Base-by-base conservation (phyloP, 139 green algal species). In the Zygnema cylindricum region DNA sequence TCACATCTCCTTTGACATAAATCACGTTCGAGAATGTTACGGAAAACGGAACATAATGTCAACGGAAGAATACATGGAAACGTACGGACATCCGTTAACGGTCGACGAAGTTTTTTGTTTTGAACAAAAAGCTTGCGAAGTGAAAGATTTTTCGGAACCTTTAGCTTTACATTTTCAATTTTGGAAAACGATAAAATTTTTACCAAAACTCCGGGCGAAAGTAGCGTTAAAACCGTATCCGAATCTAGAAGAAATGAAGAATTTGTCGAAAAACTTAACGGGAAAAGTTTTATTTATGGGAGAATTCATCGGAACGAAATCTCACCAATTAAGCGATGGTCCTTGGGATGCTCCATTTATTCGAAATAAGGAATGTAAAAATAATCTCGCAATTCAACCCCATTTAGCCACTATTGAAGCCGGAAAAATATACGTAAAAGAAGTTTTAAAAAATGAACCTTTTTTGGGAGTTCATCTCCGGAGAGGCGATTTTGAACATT, bases 401-500 rank as follows among this genome's bases (percentile, higher is more conserved):
- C 76, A 83, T 33, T 33, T 30, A 55, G 76, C 76, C 33, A 69
- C 71, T 33, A 33, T 83, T 33, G 76, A 83, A 69, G 32, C 76
- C 33, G 76, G 41, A 3, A 35, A 35, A n/a, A 32, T 49, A 3
- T 83, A 71, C 71, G 76, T 83, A 41, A 22, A 49, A 55, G 32
- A 83, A 75, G 76, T 83, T 32, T 33, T 83, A 71, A 49, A 71
- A 36, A 83, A 83, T 49, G 76, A 16, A 35, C 76, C 41, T 7
- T 83, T 71, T 55, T 75, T 83, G 76, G 76, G 41, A 35, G 49
- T 83, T 83, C 76, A 83, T 55, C 49, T 49, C 41, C 76, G 76
- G 0, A 32, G 76, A 83, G 49, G 49, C 3, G 76, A 83, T 55
- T 55, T 83, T 49, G 11, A 71, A 36, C 69, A n/a, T 33, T 71